Conservation (phyloP, 768 basidiomycete genomes). For the Suillus americanus region DNA sequence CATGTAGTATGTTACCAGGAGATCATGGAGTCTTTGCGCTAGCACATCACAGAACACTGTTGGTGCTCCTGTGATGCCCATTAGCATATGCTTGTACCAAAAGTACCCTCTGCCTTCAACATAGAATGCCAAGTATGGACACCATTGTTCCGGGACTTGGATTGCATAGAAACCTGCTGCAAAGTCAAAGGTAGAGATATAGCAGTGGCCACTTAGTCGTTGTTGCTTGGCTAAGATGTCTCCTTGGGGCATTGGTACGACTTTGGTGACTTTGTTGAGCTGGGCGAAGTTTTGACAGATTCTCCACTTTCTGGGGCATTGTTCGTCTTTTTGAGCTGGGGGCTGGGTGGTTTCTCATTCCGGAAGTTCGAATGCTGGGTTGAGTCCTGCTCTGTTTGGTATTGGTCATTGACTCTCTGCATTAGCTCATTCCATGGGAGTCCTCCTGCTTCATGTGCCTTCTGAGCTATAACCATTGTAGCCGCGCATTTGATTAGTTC, state of each 20-base stretch:
- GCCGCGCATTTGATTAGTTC: neutral
- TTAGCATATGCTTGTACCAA: too few relatives aligned
- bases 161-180: neutral
- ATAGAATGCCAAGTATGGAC: too few relatives aligned
- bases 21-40: too few relatives aligned
- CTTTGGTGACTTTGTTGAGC: conserved; percentile 32
- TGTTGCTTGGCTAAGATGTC: conserved; percentile 41
- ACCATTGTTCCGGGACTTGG: too few relatives aligned
- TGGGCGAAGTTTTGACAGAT: conserved; percentile 38
- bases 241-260: conserved; percentile 34
- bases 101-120: too few relatives aligned
- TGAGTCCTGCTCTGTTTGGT: neutral
- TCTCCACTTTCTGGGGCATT: conserved; percentile 28
- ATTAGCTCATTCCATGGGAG: too few relatives aligned
- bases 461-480: conserved; percentile 35
- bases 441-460: conserved; percentile 10
- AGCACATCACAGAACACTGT: too few relatives aligned
- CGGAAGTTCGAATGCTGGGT: neutral
- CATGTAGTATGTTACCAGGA: too few relatives aligned
- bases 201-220: conserved; percentile 35
- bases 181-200: conserved; percentile 13
- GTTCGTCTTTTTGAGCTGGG: too few relatives aligned
- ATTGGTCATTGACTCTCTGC: conserved; percentile 27
- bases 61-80: too few relatives aligned
- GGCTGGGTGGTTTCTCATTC: neutral